These are phyloP conservation scores for Magnaporthiopsis incrustans DNA, from an alignment of 2,329 filamentous ascomycete species.

Conservation along the genomic window DNA sequence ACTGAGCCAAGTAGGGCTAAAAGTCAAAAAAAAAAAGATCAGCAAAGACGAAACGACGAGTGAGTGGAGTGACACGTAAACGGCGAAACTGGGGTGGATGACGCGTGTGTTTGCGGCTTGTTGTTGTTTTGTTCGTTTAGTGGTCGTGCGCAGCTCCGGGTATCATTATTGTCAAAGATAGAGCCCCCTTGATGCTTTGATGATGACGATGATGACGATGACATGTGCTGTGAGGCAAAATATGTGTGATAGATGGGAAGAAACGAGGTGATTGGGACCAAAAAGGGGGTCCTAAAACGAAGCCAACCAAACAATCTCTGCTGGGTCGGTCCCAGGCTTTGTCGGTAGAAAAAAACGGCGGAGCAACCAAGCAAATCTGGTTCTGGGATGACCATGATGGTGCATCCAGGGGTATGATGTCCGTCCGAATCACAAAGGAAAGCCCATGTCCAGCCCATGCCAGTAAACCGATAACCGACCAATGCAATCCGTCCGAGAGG, in stretches of 20 bases:
- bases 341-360: background rate
- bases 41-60: constrained; percentile 7
- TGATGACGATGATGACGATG: background rate
- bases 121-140: constrained; percentile 6
- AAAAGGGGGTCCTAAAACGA: background rate
- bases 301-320: no score
- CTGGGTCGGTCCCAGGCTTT: no score
- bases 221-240: constrained; percentile 1
- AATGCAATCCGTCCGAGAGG: background rate
- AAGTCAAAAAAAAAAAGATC: constrained; percentile 9
- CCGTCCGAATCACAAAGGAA: no score
- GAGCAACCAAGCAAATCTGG: background rate
- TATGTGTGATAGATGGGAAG: background rate
- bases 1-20: no score
- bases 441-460: background rate
- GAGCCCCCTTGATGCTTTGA: constrained; percentile 9
- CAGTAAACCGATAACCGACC: constrained; percentile 1
- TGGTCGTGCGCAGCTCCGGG: constrained; percentile 16
- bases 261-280: background rate
- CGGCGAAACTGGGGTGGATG: constrained; percentile 1
- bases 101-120: background rate
- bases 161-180: constrained; percentile 15
- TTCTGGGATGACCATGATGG: no score
- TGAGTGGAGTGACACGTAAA: constrained; percentile 8
- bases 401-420: no score